Percentiles rank a stretch among this genome's conserved stretches.
phyloP scores from a whole-genome alignment of 2,329 filamentous ascomycete species.

The Elsinoe batatas region DNA sequence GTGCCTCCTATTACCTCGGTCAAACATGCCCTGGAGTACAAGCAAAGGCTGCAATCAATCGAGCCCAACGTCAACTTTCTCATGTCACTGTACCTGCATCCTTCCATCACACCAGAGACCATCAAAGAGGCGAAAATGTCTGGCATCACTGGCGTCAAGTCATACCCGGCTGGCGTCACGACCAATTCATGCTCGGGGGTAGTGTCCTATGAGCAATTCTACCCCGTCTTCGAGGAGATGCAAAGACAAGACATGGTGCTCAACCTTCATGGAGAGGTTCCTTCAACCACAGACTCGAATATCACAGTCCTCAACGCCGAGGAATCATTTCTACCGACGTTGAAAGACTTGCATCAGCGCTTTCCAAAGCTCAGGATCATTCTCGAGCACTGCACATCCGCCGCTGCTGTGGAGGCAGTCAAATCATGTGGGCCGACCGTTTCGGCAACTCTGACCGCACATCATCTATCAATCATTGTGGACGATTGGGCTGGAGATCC shows the following conservation, averaged over 20 bases:
- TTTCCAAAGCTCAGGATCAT: conserved; percentile 62
- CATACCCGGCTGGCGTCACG: conserved; percentile 51
- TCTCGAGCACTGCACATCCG: conserved; percentile 81
- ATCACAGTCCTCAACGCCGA: conserved; percentile 54
- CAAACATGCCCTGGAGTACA: conserved; percentile 37
- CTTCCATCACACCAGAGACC: conserved; percentile 38
- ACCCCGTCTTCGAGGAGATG: conserved; percentile 81
- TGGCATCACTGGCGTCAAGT: conserved; percentile 64
- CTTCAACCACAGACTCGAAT: conserved; percentile 37
- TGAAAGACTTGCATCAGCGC: conserved; percentile 59
- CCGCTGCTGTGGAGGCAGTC: conserved; percentile 69
- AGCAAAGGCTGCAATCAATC: conserved; percentile 33
- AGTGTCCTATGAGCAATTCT: conserved; percentile 58
- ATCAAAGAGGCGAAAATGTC: conserved; percentile 64
- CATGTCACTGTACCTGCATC: conserved; percentile 44
- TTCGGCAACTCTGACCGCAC: conserved; percentile 71
- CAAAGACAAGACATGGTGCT: conserved; percentile 71
- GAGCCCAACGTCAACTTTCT: conserved; percentile 42
- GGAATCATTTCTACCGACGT: conserved; percentile 68
- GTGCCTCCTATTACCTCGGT: conserved; percentile 43
- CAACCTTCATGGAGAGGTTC: conserved; percentile 90
- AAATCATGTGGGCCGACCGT: conserved; percentile 67
- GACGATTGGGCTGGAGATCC: conserved; percentile 62
- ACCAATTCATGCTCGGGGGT: conserved; percentile 59
- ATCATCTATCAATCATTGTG: conserved; percentile 70